Evolutionary conservation across 306 rosid genomes (phyloP), one percentile per base, ranked within the genome.

Genomic region (Abrus pulchellus): DNA sequence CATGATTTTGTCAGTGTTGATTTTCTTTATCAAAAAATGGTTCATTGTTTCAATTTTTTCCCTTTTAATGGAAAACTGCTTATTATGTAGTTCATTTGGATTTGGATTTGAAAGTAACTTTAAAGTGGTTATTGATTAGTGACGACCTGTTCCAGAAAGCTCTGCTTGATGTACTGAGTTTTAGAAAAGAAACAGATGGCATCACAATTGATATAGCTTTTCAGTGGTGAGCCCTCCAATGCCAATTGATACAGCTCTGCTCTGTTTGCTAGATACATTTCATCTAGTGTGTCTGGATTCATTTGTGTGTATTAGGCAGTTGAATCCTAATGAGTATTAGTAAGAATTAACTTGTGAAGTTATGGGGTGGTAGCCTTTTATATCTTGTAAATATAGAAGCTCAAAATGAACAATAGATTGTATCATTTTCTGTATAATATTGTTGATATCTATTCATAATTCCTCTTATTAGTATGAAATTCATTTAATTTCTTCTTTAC

Each of bases 81-180:
- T 69, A 34, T 66, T 44, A 11, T 52, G 49, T 36, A 80, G 5
- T 59, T 11, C 59, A 72, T 80, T 67, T 78, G 34, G 68, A 77
- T 79, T 56, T 77, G 28, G 71, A 9, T 79, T 84, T 80, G 73
- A 71, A 50, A 4, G 75, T 57, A 69, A 55, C 68, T 84, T 49
- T 78, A 36, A 81, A 77, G 52, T 43, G 27, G 49, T 80, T 73
- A 66, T 74, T 85, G 81, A 72, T 86, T 66, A 34, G 55, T 59
- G 71, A 68, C 68, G 85, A 60, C 85, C 71, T 86, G 40, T 57
- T 91, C 76, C 92, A 95, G 99, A 95, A 88, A 79, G 83, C 96
- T 63, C 90, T 95, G 78, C 99, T 93, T 68, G 99, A 95, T 49
- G 93, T 93, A 74, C 86, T 93, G 88, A 90, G 97, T 82, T 95